Evolutionary conservation across 2,329 filamentous ascomycete species (phyloP).

Genomic region (Sporothrix brunneoviolacea): DNA sequence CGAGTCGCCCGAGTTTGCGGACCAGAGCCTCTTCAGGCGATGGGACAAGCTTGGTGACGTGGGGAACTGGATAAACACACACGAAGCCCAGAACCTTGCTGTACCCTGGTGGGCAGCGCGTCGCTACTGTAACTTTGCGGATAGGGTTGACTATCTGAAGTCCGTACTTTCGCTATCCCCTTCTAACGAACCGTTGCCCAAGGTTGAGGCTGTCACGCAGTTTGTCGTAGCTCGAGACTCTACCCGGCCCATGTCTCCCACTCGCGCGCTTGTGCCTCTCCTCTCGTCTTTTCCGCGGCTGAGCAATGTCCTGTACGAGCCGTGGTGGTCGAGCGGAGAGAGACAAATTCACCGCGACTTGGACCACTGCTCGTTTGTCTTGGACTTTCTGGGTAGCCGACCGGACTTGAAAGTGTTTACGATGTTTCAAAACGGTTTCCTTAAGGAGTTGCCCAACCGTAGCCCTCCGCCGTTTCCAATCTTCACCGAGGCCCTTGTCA

Average conservation of each 20-base stretch:
- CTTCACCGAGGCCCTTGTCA: not conserved
- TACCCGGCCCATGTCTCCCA: not conserved
- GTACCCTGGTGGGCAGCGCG: not conserved
- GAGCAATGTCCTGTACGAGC: not conserved
- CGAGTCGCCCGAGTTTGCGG: not conserved
- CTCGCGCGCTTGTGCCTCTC: not conserved
- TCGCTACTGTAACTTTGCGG: too few relatives aligned
- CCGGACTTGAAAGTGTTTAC: not conserved
- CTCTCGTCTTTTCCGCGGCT: not conserved
- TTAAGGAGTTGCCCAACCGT: not conserved
- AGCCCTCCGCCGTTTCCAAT: not conserved
- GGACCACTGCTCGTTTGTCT: not conserved
- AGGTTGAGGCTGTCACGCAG: not conserved
- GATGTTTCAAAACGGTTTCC: not conserved
- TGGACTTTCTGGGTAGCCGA: not conserved
- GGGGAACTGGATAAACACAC: not conserved
- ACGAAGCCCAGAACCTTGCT: not conserved
- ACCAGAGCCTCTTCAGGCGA: not conserved
- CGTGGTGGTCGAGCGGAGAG: not conserved
- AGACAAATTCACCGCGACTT: not conserved
- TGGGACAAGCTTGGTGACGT: not conserved
- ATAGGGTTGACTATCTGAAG: too few relatives aligned
- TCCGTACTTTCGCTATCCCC: too few relatives aligned
- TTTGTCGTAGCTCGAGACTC: not conserved
- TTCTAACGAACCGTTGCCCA: too few relatives aligned